Conservation (phyloP, 73 alveolate species). For the Tetrahymena malaccensis region DNA sequence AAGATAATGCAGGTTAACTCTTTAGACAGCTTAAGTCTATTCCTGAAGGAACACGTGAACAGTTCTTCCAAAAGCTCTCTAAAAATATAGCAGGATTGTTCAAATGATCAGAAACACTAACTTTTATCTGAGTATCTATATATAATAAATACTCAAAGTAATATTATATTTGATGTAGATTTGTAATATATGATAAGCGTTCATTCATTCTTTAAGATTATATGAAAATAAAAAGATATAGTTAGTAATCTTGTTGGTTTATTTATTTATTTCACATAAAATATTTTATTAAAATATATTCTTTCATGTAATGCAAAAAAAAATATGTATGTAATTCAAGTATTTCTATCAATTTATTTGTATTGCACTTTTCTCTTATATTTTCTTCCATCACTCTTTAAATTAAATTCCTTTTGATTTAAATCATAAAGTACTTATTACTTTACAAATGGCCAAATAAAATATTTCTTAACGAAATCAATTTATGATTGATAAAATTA, state of each 20-base stretch:
- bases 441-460: no score
- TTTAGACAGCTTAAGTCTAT: neutral
- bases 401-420: no score
- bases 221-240: neutral
- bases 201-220: neutral
- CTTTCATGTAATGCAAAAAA: no score
- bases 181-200: neutral
- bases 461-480: no score
- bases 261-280: neutral
- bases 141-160: neutral
- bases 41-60: neutral
- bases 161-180: neutral
- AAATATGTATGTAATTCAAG: no score
- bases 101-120: neutral
- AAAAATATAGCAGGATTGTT: neutral
- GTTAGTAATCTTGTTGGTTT: no score
- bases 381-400: no score
- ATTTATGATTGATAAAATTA: no score
- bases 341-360: no score
- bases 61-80: neutral
- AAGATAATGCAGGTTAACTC: neutral
- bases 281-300: no score
- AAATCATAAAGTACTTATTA: no score
- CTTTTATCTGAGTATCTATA: neutral
- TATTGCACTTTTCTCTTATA: neutral